These are phyloP conservation scores for Phaseolus coccineus DNA, from an alignment of 331 rosid genomes.

Conservation along the genomic window DNA sequence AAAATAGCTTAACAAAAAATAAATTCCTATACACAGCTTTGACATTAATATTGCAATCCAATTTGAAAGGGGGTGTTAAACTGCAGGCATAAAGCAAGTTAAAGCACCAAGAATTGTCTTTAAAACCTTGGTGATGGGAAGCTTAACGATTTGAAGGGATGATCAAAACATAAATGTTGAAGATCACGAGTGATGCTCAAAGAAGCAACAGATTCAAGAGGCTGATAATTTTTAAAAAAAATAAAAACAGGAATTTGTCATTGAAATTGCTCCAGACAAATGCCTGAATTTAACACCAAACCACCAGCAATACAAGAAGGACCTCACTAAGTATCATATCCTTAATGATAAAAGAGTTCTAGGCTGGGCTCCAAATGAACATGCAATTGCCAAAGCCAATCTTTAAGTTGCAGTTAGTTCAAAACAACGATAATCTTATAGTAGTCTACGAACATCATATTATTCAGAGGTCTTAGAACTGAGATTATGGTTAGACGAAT, in stretches of 20 bases:
- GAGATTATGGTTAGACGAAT: background rate
- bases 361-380: background rate
- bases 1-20: slow-evolving; percentile 4
- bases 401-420: background rate
- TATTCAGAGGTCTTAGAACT: background rate
- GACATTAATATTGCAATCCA: slow-evolving; percentile 19
- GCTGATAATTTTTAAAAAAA: background rate
- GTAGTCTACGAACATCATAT: background rate
- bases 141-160: background rate
- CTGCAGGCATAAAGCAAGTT: background rate
- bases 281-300: slow-evolving; percentile 4
- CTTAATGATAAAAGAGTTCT: background rate
- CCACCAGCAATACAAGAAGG: background rate
- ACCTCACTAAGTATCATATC: slow-evolving; percentile 20
- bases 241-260: background rate
- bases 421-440: background rate
- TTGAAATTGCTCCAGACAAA: background rate
- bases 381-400: slow-evolving; percentile 1
- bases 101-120: background rate
- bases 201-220: background rate
- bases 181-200: background rate
- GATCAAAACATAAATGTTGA: background rate
- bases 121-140: slow-evolving; percentile 3
- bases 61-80: slow-evolving; percentile 3
- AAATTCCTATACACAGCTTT: background rate